Evolutionary conservation across 345 rosid genomes (phyloP).

Genomic region (Garcia nutans): DNA sequence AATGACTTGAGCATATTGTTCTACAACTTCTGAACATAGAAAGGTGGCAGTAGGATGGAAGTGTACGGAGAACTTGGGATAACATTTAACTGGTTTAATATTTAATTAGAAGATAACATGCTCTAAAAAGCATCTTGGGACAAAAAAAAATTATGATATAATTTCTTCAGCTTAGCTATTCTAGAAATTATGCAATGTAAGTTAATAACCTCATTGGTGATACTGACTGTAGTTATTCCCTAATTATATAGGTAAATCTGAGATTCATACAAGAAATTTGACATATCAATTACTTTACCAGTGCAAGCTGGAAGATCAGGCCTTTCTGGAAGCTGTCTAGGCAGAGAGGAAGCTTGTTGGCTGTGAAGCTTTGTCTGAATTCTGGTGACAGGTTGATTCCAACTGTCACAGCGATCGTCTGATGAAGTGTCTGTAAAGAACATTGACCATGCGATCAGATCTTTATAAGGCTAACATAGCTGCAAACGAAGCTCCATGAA

Average conservation of each 20-base stretch:
- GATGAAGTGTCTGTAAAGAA: constrained; percentile 49
- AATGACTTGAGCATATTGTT: constrained; percentile 4
- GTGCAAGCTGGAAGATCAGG: constrained; percentile 93
- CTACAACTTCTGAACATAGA: not conserved
- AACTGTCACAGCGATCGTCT: constrained; percentile 51
- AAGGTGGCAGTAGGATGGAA: not conserved
- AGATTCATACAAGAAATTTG: not conserved
- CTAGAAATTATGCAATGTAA: too few species aligned
- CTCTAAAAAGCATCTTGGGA: not conserved
- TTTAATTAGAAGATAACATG: too few species aligned
- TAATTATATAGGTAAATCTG: not conserved
- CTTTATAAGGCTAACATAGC: constrained; percentile 6
- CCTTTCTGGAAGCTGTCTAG: constrained; percentile 79
- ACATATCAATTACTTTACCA: constrained; percentile 37
- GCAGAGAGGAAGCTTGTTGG: constrained; percentile 58
- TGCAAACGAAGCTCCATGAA: constrained; percentile 3
- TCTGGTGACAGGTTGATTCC: constrained; percentile 47
- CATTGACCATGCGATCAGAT: constrained; percentile 14
- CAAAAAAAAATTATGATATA: not conserved
- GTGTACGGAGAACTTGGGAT: not conserved
- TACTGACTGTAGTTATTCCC: not conserved
- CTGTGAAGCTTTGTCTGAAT: constrained; percentile 49
- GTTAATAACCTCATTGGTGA: not conserved
- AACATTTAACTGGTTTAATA: not conserved
- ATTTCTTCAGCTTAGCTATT: not conserved